Evolutionary conservation across 164 flowering plant species (phyloP), one percentile per base, ranked within the genome.

Genomic region (Sextonia rubra): DNA sequence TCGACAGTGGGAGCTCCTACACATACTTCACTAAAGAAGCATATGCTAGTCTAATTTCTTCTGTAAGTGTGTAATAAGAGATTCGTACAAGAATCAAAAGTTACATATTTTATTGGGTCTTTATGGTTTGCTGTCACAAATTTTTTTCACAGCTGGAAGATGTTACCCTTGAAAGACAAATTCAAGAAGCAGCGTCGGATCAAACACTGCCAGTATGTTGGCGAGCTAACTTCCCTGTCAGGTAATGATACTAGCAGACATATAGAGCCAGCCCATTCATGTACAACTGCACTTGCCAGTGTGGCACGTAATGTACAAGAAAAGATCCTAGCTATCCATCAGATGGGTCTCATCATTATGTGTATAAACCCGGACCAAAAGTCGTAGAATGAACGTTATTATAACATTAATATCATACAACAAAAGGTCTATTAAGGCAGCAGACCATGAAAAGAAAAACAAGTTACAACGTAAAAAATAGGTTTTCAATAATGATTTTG

Each of bases 1-100:
- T 91, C 79, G 97, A 89, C 66, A 91, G 79, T 72, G 97, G 97
- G 64, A 91, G 93, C 79, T 86, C 97, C 60, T 91, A 88, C 68
- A 85, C 97, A 27, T 91, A 91, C 80, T 86, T 91, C 75, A 65
- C 91, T n/a, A 79, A 83, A 70, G 74, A 82, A 85, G 87, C 86
- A n/a, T 91, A 89, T 76, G 75, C 81, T 60, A 81, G 80, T 58
- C 76, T 91, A 66, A 68, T 91, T 64, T 69, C 80, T 70, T 80
- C 80, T 63, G 93, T 89, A 84, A 83, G 97, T 82, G 61, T 47
- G 64, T 65, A 30, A 47, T 23, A 27, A 30, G 3, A 24, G 47
- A 12, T 62, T 26, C 47, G 5, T 24, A 26, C 44, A 15, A 47
- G 72, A 55, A 24, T 69, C 12, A 66, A 37, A 37, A 47, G 70